A percentile compares a stretch with the other conserved stretches of the same genome.
Conservation (phyloP, 768 basidiomycete genomes). For the Cystoderma amianthinum region DNA sequence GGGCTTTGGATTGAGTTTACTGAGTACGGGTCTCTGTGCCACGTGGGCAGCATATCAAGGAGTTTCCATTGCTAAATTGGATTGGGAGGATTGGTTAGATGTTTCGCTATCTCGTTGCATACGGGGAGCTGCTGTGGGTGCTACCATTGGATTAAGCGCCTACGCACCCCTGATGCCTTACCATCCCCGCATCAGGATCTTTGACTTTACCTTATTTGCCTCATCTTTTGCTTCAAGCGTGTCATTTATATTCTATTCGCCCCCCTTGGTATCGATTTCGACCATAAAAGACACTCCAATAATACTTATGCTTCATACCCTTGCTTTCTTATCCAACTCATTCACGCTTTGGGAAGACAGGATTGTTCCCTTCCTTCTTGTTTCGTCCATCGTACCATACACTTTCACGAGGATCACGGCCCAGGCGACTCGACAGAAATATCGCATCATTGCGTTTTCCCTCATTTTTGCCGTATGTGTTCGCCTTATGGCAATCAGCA, state of each 20-base stretch:
- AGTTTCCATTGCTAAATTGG: slow-evolving; percentile 27
- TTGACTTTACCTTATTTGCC: slow-evolving; percentile 46
- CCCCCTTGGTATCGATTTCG: slow-evolving; percentile 22
- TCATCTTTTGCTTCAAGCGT: slow-evolving; percentile 39
- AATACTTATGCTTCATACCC: slow-evolving; percentile 58
- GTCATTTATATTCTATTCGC: slow-evolving; percentile 33
- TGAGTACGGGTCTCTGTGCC: slow-evolving; percentile 49
- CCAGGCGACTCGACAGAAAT: slow-evolving; percentile 61
- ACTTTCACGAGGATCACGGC: slow-evolving; percentile 60
- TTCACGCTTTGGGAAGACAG: slow-evolving; percentile 98
- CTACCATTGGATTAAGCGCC: slow-evolving; percentile 23
- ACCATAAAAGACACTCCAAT: slow-evolving; percentile 28
- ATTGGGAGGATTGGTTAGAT: slow-evolving; percentile 38
- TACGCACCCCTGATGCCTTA: slow-evolving; percentile 22
- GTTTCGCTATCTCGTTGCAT: slow-evolving; percentile 21
- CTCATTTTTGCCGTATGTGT: slow-evolving; percentile 58
- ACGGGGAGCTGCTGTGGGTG: slow-evolving; percentile 28
- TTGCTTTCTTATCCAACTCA: slow-evolving; percentile 87
- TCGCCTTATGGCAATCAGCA: slow-evolving; percentile 71
- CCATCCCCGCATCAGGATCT: slow-evolving; percentile 39
- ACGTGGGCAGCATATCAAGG: slow-evolving; percentile 48
- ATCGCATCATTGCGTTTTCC: slow-evolving; percentile 73
- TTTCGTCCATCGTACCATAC: slow-evolving; percentile 55
- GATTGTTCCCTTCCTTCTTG: slow-evolving; percentile 66
- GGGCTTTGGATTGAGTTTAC: slow-evolving; percentile 58